phyloP scores from a whole-genome alignment of 164 flowering plant genomes.

The Berberis vulgaris region DNA sequence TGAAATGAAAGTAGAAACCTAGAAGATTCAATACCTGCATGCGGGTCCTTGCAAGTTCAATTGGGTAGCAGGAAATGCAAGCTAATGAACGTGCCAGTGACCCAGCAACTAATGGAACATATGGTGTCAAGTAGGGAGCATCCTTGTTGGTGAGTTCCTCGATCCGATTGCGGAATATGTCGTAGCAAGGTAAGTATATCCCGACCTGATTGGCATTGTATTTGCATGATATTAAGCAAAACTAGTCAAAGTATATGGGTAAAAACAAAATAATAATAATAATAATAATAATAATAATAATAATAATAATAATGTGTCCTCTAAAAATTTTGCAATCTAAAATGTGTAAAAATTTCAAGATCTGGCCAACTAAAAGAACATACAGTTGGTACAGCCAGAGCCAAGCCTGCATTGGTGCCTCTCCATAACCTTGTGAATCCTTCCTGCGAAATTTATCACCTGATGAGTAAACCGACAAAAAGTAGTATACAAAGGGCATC shows the following conservation, averaged over 20 bases:
- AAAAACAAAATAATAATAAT: too few relatives aligned
- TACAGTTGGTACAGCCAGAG: conserved; percentile 91
- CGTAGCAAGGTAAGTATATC: conserved; percentile 89
- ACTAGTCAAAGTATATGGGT: too few relatives aligned
- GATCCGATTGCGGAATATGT: conserved; percentile 62
- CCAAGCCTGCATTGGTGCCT: conserved; percentile 94
- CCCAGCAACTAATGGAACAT: conserved; percentile 89
- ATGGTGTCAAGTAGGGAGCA: conserved; percentile 63
- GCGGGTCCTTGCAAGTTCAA: conserved; percentile 92
- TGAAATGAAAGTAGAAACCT: not conserved
- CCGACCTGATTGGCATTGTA: conserved; percentile 55
- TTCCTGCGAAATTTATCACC: conserved; percentile 50
- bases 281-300: too few relatives aligned
- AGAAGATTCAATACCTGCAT: conserved; percentile 72
- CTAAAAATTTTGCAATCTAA: too few relatives aligned
- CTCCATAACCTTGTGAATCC: conserved; percentile 85
- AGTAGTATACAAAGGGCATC: too few relatives aligned
- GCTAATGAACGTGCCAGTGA: conserved; percentile 85
- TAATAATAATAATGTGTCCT: too few relatives aligned
- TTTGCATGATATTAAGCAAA: not conserved
- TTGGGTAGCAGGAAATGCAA: conserved; percentile 78
- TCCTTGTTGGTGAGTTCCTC: conserved; percentile 49
- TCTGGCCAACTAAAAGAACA: conserved; percentile 13
- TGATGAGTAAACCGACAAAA: not conserved
- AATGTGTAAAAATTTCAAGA: not conserved